Percentiles rank a stretch among this genome's conserved stretches.
phyloP scores from a whole-genome alignment of 371 early-diverging fungal genomes.

The Mucor sp. region DNA sequence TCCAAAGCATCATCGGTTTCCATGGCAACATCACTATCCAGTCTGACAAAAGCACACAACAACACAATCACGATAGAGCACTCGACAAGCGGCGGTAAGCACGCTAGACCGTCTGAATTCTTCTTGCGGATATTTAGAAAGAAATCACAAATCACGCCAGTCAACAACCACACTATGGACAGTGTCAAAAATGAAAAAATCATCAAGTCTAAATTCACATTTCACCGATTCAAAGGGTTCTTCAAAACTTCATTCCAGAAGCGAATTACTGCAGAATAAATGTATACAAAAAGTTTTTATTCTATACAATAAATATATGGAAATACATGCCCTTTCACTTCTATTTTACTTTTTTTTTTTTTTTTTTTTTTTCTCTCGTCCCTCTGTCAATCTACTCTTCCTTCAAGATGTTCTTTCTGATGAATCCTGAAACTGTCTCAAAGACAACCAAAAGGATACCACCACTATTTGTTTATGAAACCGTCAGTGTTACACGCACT shows the following conservation, averaged over 20 bases:
- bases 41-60: not conserved
- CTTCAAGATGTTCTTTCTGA: slow-evolving; percentile 73
- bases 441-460: slow-evolving; percentile 93
- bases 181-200: slow-evolving; percentile 8
- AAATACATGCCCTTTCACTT: slow-evolving; percentile 7
- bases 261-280: slow-evolving; percentile 12
- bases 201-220: not conserved
- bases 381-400: slow-evolving; percentile 20
- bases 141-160: slow-evolving; percentile 18
- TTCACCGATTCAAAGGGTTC: slow-evolving; percentile 9
- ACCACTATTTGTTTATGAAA: slow-evolving; percentile 34
- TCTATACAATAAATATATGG: not conserved
- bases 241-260: slow-evolving; percentile 20
- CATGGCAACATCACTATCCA: slow-evolving; percentile 5
- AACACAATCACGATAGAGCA: not conserved
- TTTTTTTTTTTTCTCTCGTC: no score
- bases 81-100: not conserved
- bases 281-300: slow-evolving; percentile 1
- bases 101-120: not conserved
- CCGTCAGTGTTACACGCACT: slow-evolving; percentile 18
- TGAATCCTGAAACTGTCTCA: slow-evolving; percentile 84
- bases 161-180: not conserved
- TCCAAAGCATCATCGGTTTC: slow-evolving; percentile 1
- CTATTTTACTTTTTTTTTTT: not conserved
- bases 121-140: slow-evolving; percentile 19